Percentiles rank a stretch among this genome's conserved stretches.
Evolutionary conservation across 2,329 filamentous ascomycete genomes (phyloP).

Genomic region (Parastagonospora avenae): DNA sequence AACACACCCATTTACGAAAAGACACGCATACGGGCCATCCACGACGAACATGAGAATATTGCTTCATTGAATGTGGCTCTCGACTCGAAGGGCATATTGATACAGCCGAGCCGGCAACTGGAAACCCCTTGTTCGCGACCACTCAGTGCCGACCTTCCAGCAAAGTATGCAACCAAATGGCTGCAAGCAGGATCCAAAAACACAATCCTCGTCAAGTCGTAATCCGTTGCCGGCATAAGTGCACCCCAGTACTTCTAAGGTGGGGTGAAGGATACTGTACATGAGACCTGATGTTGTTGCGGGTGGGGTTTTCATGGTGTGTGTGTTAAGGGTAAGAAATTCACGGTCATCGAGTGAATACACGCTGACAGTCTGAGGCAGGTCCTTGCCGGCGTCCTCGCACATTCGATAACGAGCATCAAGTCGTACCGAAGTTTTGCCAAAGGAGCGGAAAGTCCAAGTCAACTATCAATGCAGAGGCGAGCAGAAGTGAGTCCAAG

Average conservation of each 20-base stretch:
- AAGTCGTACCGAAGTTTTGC: conserved; percentile 2
- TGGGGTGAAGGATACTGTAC: conserved; percentile 26
- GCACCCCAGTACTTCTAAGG: conserved; percentile 10
- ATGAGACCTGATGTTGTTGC: conserved; percentile 17
- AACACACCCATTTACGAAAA: background rate
- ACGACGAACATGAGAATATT: conserved; percentile 7
- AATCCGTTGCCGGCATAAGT: conserved; percentile 21
- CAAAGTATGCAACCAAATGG: background rate
- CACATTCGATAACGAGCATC: conserved; percentile 3
- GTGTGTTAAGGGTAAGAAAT: background rate
- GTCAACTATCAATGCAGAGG: conserved; percentile 8
- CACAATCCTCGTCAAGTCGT: conserved; percentile 29
- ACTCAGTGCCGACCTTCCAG: conserved; percentile 5
- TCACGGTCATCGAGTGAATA: conserved; percentile 8
- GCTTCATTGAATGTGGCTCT: conserved; percentile 13
- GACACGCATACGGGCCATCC: conserved; percentile 2
- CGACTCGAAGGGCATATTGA: conserved; percentile 18
- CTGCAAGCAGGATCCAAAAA: conserved; percentile 19
- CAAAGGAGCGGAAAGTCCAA: conserved; percentile 5
- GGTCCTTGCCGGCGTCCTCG: background rate
- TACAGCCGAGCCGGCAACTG: conserved; percentile 17
- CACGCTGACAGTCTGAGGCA: conserved; percentile 8
- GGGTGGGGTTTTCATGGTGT: background rate
- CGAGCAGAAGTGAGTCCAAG: conserved; percentile 1
- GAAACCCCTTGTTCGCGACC: conserved; percentile 6